These are phyloP conservation scores for Geranium rotundifolium DNA, from an alignment of 345 rosid genomes.

Conservation along the genomic window DNA sequence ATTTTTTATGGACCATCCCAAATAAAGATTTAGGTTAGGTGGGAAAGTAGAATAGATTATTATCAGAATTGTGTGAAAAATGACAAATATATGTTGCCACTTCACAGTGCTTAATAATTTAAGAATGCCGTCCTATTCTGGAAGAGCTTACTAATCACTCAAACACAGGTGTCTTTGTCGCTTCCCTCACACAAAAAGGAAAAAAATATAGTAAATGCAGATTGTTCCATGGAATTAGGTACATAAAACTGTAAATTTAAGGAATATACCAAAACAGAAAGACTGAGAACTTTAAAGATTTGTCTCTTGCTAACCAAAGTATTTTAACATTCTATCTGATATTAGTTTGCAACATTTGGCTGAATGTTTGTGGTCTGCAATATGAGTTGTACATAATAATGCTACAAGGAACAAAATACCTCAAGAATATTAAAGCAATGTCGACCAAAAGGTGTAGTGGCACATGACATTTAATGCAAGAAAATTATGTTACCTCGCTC, in stretches of 20 bases:
- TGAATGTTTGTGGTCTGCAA: neutral
- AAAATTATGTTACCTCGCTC: conserved; percentile 47
- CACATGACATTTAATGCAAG: neutral
- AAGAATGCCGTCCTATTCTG: conserved; percentile 6
- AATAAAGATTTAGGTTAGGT: conserved; percentile 34
- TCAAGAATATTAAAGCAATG: too few species aligned
- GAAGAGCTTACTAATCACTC: neutral
- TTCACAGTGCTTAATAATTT: conserved; percentile 12
- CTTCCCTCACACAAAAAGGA: too few species aligned
- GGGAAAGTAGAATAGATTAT: conserved; percentile 6
- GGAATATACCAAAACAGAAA: neutral
- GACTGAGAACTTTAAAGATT: neutral
- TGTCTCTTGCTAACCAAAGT: neutral
- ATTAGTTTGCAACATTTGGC: neutral
- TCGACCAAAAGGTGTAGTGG: neutral
- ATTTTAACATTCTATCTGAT: neutral
- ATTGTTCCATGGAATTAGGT: too few species aligned
- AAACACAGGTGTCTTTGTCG: neutral
- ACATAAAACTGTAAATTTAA: too few species aligned
- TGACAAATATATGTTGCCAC: conserved; percentile 14
- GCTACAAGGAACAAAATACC: too few species aligned
- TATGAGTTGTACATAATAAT: too few species aligned
- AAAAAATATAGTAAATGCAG: too few species aligned
- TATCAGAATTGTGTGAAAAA: conserved; percentile 12
- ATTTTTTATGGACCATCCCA: conserved; percentile 3